Evolutionary conservation across 73 alveolate genomes (phyloP).

Genomic region (Tetrahymena elliotti): DNA sequence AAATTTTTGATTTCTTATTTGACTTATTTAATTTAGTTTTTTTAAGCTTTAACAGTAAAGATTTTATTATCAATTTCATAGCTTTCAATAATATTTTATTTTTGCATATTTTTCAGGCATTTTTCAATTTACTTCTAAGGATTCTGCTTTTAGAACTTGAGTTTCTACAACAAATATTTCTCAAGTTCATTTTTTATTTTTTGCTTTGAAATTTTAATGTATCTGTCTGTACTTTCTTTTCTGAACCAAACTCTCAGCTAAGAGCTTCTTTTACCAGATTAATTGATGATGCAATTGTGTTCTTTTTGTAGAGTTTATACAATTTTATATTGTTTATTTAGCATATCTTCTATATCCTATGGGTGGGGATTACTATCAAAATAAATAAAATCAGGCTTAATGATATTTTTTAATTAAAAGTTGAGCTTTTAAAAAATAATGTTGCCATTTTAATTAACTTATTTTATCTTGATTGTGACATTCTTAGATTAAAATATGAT

Average conservation of each 20-base stretch:
- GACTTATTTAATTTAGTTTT: background rate
- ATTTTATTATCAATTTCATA: background rate
- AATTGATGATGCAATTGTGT: background rate
- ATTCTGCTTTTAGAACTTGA: background rate
- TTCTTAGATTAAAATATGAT: background rate
- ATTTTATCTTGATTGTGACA: background rate
- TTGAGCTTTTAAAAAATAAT: background rate
- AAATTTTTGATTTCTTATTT: background rate
- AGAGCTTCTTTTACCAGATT: background rate
- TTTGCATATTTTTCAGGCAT: background rate
- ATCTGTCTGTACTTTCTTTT: background rate
- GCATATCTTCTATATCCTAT: background rate
- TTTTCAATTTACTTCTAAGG: background rate
- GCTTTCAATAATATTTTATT: background rate
- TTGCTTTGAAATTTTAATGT: background rate
- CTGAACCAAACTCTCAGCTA: background rate
- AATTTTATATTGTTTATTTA: background rate
- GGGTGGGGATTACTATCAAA: background rate
- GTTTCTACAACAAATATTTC: background rate
- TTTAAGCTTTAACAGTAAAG: background rate
- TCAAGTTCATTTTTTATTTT: background rate
- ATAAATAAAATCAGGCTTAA: background rate
- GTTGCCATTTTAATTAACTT: background rate
- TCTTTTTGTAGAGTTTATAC: background rate
- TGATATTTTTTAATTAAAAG: background rate